Evolutionary conservation across 441 rosid species (phyloP), one percentile per base, ranked within the genome.

Genomic region (Isatis lusitanica): DNA sequence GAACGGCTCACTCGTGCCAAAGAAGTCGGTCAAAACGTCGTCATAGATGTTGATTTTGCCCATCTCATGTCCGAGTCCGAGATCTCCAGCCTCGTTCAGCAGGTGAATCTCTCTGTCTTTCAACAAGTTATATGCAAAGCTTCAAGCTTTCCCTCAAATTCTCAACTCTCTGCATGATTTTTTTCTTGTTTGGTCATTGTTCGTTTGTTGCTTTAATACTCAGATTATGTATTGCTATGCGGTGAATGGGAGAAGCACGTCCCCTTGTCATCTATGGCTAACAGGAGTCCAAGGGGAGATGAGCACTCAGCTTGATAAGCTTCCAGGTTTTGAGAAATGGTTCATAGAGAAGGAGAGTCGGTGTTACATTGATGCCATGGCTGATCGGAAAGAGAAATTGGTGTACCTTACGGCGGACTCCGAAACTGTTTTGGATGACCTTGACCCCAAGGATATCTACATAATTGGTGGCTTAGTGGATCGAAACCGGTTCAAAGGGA

Each of bases 221-320:
- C 86, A 92, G 98, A 82, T 94, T 40, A 92, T 90, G 93, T 90
- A 89, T 78, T 92, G 99, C 71, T 94, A 94, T 72, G 94, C 98
- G 2, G 88, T 86, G 70, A 94, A 92, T 72, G 88, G 94, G 59
- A 89, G 84, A 78, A 83, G 85, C 66, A 33, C 77, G 5, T 51
- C 62, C 4, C 98, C 97, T 8, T 78, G 86, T 67, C 94, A 84
- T 78, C 80, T 92, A 48, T 92, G 97, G 99, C 81, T 94, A 73
- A 94, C 97, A 5, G 97, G 98, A 26, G 87, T 86, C 71, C 62
- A 60, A 6, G 94, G 92, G 48, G 88, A 86, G 59, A 84, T 92
- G 85, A 88, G 75, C 61, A 76, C 68, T 77, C 93, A 89, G 59
- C 77, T 94, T 82, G 86, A 76, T 42, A 90, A 77, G 83, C 82